These are phyloP conservation scores for Debaryomyces coudertii DNA, from an alignment of 1,139 yeast species.

Conservation along the genomic window DNA sequence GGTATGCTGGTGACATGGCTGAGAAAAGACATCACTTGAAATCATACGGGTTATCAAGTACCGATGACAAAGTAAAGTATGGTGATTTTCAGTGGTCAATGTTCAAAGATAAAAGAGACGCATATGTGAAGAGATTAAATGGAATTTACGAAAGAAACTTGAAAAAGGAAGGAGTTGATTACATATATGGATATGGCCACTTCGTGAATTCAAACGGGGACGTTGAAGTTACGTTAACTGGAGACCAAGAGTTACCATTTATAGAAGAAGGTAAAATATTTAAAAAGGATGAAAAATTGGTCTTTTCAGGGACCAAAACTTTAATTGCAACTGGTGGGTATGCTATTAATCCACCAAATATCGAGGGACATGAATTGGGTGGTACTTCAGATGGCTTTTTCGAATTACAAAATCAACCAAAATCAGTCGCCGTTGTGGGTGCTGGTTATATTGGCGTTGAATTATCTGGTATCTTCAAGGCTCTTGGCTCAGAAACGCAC, in stretches of 20 bases:
- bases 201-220: conserved; percentile 65
- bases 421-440: conserved; percentile 91
- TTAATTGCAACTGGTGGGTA: conserved; percentile 94
- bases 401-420: conserved; percentile 77
- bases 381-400: conserved; percentile 93
- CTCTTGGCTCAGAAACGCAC: conserved; percentile 86
- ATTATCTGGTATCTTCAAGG: conserved; percentile 89
- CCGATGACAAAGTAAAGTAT: conserved; percentile 52
- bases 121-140: conserved; percentile 81
- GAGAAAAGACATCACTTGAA: conserved; percentile 70
- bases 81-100: conserved; percentile 77
- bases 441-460: conserved; percentile 98
- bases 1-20: conserved; percentile 94
- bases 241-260: conserved; percentile 44
- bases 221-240: conserved; percentile 68
- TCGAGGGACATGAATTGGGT: conserved; percentile 84
- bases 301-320: conserved; percentile 78
- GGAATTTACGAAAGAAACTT: conserved; percentile 92
- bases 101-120: conserved; percentile 87
- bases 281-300: conserved; percentile 54
- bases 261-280: conserved; percentile 31
- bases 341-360: conserved; percentile 67
- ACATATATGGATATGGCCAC: conserved; percentile 83
- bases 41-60: conserved; percentile 75
- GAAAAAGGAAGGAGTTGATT: conserved; percentile 86